These are phyloP conservation scores for Oleoguttula mirabilis DNA, from an alignment of 495 filamentous ascomycete species.

Conservation along the genomic window DNA sequence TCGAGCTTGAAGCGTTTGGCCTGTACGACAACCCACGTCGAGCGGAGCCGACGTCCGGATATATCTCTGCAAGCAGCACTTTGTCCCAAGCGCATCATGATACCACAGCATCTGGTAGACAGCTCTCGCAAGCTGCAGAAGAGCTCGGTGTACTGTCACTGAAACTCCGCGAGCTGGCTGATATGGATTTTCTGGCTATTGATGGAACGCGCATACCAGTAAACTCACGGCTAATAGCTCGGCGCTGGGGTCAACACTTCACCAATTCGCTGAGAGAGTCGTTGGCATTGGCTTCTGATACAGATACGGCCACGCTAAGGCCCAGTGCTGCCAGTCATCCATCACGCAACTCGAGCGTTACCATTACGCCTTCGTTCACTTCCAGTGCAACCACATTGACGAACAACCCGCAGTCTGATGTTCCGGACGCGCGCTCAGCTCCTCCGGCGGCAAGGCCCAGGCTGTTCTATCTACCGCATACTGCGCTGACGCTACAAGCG, in stretches of 20 bases:
- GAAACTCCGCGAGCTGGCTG: constrained; percentile 69
- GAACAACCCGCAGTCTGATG: constrained; percentile 28
- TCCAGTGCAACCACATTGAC: constrained; percentile 45
- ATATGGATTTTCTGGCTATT: constrained; percentile 91
- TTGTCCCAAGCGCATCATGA: constrained; percentile 9
- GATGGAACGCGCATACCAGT: constrained; percentile 85
- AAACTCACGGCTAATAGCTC: constrained; percentile 75
- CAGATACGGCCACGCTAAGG: constrained; percentile 44
- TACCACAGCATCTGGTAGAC: constrained; percentile 53
- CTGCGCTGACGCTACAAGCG: constrained; percentile 71
- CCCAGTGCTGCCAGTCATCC: constrained; percentile 27
- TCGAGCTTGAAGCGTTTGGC: constrained; percentile 92
- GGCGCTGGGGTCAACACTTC: constrained; percentile 91
- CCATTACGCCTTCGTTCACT: constrained; percentile 64
- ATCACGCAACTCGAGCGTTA: constrained; percentile 65
- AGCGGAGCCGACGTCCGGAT: constrained; percentile 62
- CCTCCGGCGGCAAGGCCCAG: constrained; percentile 61
- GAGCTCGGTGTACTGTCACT: constrained; percentile 76
- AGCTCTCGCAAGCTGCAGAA: constrained; percentile 56
- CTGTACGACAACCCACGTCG: constrained; percentile 87
- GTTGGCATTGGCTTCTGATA: constrained; percentile 42
- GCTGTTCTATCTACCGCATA: constrained; percentile 87
- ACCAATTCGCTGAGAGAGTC: constrained; percentile 77
- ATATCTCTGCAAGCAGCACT: constrained; percentile 67
- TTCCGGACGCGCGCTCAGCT: constrained; percentile 40